Conservation (phyloP, 2,329 filamentous ascomycete genomes). For the Emydomyces testavorans region DNA sequence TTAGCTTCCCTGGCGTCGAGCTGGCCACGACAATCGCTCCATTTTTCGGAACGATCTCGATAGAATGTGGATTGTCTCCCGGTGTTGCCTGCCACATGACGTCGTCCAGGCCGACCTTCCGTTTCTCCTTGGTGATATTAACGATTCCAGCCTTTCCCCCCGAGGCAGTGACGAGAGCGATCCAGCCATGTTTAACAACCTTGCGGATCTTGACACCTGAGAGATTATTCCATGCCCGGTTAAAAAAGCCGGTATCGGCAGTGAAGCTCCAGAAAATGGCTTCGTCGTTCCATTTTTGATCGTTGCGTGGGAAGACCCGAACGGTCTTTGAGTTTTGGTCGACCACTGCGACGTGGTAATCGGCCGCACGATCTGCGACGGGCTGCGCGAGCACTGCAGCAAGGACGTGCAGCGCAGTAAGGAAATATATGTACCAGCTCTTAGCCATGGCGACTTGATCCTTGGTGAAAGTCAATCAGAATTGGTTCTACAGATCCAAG, state of each 20-base stretch:
- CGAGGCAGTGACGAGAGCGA: constrained; percentile 18
- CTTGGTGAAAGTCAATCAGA: background rate
- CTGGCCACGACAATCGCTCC: constrained; percentile 17
- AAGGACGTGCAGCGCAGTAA: constrained; percentile 3
- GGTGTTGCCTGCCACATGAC: constrained; percentile 15
- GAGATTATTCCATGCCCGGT: constrained; percentile 14
- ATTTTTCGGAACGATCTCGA: constrained; percentile 16
- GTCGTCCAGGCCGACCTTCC: constrained; percentile 25
- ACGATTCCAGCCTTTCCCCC: constrained; percentile 31
- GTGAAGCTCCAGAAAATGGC: constrained; percentile 17
- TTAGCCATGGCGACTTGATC: background rate
- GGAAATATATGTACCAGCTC: background rate
- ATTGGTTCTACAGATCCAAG: background rate
- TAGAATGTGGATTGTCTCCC: constrained; percentile 16
- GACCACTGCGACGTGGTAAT: constrained; percentile 17
- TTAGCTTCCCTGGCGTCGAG: constrained; percentile 16
- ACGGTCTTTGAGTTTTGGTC: constrained; percentile 18
- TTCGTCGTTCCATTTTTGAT: constrained; percentile 14
- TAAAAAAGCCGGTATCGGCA: constrained; percentile 5
- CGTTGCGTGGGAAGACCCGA: constrained; percentile 17
- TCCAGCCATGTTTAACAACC: constrained; percentile 14
- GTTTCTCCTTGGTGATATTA: constrained; percentile 38
- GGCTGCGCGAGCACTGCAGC: constrained; percentile 2
- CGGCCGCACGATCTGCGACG: constrained; percentile 9
- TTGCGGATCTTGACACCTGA: constrained; percentile 18